Base-by-base conservation (phyloP, 805 yeast species). In the Wickerhamiella vanderwaltii region DNA sequence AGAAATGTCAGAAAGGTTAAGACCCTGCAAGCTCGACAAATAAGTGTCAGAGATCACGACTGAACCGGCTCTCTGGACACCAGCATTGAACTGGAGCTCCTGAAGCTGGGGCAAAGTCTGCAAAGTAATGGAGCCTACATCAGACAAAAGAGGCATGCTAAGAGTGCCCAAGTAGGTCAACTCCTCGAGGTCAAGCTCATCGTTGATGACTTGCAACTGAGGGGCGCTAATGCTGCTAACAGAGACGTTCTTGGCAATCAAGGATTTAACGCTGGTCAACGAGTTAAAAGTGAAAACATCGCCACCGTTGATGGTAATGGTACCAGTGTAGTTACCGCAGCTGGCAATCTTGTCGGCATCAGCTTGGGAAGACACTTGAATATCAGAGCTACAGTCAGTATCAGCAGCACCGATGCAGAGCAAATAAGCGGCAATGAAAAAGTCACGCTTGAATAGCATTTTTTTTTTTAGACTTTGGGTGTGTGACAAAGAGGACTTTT, bases 21-120 rank as follows among this genome's bases (percentile, higher is more conserved):
- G 57, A 40, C 69, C 69, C 36, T 49, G 51, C 18, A 63, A 58
- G 50, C 64, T 43, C 60, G 58, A 37, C 53, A 64, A 51, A 49
- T 60, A 54, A 48, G 72, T 57, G 58, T 63, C 67, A 44, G 68
- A 56, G 49, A 66, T 60, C 60, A 67, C 60, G 53, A 88, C 71
- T 45, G 73, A 64, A 59, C 75, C 73, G 58, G 93, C 87, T 53
- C 77, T 69, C 55, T 82, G 71, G 57, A 91, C 73, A 63, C 82
- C 82, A 35, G 67, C 50, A 57, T 69, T 62, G 64, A 88, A 81
- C 64, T 79, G 76, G 52, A 86, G 73, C 43, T 64, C 57, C 52
- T 67, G 63, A 58, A 88, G 75, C 52, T 86, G 88, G 59, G 96
- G 95, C 62, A 91, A 73, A 53, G 95, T 85, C 57, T 74, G 72